These are phyloP conservation scores for Aspergillus sclerotiicarbonarius DNA, from an alignment of 495 filamentous ascomycete genomes.

Conservation along the genomic window DNA sequence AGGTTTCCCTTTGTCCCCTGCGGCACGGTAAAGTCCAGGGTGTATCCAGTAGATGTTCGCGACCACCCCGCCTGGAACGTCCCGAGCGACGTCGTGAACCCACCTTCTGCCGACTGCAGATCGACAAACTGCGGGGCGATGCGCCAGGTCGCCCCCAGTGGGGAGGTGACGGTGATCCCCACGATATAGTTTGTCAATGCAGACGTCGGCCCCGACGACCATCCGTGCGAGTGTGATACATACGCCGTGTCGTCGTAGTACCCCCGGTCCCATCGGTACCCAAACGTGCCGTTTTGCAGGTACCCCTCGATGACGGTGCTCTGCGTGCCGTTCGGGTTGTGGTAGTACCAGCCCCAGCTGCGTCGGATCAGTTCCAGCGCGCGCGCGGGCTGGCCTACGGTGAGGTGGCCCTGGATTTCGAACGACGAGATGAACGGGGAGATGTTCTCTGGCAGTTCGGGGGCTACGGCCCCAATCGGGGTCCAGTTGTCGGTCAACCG, in stretches of 20 bases:
- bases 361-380: conserved; percentile 57
- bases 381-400: conserved; percentile 39
- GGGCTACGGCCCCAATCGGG: conserved; percentile 55
- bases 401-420: conserved; percentile 58
- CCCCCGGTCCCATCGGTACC: conserved; percentile 51
- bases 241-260: conserved; percentile 37
- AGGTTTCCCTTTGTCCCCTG: conserved; percentile 46
- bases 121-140: conserved; percentile 52
- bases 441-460: conserved; percentile 58
- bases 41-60: conserved; percentile 32
- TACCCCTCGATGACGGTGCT: conserved; percentile 62
- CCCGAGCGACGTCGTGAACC: conserved; percentile 54
- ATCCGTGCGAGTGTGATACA: conserved; percentile 58
- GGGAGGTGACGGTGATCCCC: conserved; percentile 50
- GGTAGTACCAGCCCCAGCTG: conserved; percentile 62
- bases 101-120: conserved; percentile 51
- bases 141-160: conserved; percentile 49
- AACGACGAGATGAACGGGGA: conserved; percentile 61
- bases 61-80: conserved; percentile 45
- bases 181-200: conserved; percentile 52
- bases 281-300: conserved; percentile 50
- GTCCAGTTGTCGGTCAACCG: conserved; percentile 54
- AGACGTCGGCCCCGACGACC: conserved; percentile 58
- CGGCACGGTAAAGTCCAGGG: conserved; percentile 40
- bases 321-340: conserved; percentile 59